phyloP scores from a whole-genome alignment of 2,329 filamentous ascomycete species.

The Rhynchosporium agropyri region DNA sequence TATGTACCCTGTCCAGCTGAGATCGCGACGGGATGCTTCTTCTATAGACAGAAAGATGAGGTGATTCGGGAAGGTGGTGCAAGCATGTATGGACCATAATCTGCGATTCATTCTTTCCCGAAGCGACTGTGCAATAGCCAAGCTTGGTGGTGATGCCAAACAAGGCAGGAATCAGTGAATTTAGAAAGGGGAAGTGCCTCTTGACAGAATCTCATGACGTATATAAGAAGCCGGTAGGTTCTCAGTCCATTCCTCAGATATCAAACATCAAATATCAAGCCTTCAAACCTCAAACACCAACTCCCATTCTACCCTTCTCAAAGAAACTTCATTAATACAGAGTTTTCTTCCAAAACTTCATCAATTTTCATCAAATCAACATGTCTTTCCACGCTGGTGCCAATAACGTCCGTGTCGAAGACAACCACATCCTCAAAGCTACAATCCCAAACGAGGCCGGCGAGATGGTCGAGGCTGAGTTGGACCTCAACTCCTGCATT shows the following conservation, averaged over 20 bases:
- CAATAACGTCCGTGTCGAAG: constrained; percentile 50
- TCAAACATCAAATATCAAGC: background rate
- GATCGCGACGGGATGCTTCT: background rate
- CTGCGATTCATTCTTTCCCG: background rate
- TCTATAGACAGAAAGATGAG: background rate
- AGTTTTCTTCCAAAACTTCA: background rate
- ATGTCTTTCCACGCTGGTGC: constrained; percentile 55
- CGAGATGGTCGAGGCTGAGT: constrained; percentile 46
- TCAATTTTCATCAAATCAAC: constrained; percentile 49
- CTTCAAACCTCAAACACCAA: background rate
- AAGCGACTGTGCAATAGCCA: background rate
- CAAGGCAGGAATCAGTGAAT: background rate
- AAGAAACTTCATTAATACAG: background rate
- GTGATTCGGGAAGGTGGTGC: constrained; percentile 3
- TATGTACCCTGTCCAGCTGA: constrained; percentile 8
- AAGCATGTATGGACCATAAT: background rate
- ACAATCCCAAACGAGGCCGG: constrained; percentile 49
- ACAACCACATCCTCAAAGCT: constrained; percentile 57
- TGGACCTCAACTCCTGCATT: constrained; percentile 60
- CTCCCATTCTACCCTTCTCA: background rate
- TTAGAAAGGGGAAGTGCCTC: background rate
- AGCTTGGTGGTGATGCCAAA: background rate
- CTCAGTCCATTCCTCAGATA: background rate
- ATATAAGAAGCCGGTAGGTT: background rate
- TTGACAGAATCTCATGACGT: background rate